Evolutionary conservation across 2,329 filamentous ascomycete species (phyloP).

Genomic region (Aureobasidium sp.): DNA sequence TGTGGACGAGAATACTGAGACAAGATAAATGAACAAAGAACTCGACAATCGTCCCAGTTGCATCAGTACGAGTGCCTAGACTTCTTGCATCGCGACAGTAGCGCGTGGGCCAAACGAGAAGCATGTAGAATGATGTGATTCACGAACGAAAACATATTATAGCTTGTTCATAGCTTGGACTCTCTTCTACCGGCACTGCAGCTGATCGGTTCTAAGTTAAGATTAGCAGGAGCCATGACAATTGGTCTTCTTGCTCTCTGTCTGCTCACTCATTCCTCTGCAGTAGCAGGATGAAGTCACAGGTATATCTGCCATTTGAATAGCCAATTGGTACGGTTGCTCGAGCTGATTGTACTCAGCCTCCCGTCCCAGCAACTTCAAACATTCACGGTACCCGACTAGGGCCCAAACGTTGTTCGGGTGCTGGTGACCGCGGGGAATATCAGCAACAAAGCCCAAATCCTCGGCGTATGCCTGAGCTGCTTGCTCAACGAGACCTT

Average conservation of each 20-base stretch:
- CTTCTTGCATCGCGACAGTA: neutral
- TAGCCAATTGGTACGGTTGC: slow-evolving; percentile 43
- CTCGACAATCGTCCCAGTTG: too few species aligned
- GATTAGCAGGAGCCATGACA: neutral
- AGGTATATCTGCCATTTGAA: slow-evolving; percentile 50
- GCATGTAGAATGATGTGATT: neutral
- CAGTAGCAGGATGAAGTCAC: slow-evolving; percentile 53
- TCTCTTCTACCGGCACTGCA: neutral
- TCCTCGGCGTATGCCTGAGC: slow-evolving; percentile 30
- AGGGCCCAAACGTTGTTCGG: slow-evolving; percentile 68
- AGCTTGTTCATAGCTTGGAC: neutral
- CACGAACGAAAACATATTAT: neutral
- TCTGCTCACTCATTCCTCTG: slow-evolving; percentile 18
- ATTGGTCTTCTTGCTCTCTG: neutral
- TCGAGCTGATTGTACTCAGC: slow-evolving; percentile 40
- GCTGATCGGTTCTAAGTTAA: neutral
- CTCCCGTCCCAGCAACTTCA: slow-evolving; percentile 44
- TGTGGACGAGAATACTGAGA: neutral
- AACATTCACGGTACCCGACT: slow-evolving; percentile 64
- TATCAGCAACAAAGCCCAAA: slow-evolving; percentile 34
- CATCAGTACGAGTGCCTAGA: neutral
- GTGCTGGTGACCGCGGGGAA: slow-evolving; percentile 58
- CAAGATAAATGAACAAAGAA: neutral
- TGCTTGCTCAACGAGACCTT: slow-evolving; percentile 38
- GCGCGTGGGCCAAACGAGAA: neutral